Evolutionary conservation across 148 eudicot species (phyloP).

Genomic region (Salicornia ramosissima): DNA sequence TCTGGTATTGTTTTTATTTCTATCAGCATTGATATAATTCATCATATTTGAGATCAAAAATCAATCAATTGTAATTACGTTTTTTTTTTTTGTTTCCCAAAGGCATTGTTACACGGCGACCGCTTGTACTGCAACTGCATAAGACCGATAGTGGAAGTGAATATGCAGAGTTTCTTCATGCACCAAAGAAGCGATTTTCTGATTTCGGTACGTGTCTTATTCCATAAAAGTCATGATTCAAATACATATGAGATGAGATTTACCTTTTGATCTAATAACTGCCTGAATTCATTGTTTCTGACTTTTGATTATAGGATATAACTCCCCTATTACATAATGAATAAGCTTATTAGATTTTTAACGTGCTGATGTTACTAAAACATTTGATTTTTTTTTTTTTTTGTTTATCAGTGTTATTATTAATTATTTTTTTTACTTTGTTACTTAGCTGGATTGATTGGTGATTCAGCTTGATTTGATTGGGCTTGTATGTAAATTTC

Average conservation of each 20-base stretch:
- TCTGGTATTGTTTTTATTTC: constrained; percentile 43
- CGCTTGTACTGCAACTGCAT: constrained; percentile 91
- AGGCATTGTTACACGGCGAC: constrained; percentile 98
- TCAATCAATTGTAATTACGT: neutral
- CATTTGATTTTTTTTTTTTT: too few relatives aligned
- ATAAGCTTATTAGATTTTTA: neutral
- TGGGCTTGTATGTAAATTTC: neutral
- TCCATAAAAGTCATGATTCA: neutral
- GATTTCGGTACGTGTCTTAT: constrained; percentile 64
- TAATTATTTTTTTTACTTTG: too few relatives aligned
- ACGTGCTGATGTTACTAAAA: neutral
- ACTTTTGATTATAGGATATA: neutral
- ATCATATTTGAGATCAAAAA: neutral
- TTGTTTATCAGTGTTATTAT: too few relatives aligned
- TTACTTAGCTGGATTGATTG: neutral
- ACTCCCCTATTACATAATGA: neutral
- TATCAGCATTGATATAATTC: neutral
- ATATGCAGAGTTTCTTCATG: constrained; percentile 96
- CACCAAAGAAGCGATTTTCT: constrained; percentile 58
- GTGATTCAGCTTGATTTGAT: neutral
- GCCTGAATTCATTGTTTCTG: neutral
- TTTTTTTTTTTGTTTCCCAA: neutral
- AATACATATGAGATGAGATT: neutral
- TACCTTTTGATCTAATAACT: neutral
- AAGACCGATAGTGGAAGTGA: constrained; percentile 73